These are phyloP conservation scores for Penicillium longicatenatum DNA, from an alignment of 495 filamentous ascomycete genomes.

Conservation along the genomic window DNA sequence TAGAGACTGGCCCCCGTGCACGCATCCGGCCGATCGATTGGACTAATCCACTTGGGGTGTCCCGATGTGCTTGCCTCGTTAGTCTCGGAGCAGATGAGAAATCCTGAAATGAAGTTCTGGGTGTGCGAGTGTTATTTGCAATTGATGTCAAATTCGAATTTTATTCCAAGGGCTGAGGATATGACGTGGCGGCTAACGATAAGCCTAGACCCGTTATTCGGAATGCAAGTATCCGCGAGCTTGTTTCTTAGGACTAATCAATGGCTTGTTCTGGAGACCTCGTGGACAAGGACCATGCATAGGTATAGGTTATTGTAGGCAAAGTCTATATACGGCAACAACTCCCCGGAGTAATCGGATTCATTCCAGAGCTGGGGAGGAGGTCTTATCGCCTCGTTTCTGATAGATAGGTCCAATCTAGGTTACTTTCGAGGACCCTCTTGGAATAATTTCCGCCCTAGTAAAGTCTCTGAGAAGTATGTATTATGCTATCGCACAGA, in stretches of 20 bases:
- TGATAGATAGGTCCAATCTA: neutral
- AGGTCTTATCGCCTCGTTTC: neutral
- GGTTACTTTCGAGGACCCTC: neutral
- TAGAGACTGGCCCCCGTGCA: slow-evolving; percentile 15
- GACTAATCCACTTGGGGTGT: neutral
- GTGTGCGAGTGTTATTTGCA: neutral
- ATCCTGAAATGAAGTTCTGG: neutral
- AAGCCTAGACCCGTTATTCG: neutral
- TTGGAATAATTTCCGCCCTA: neutral
- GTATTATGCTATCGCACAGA: neutral
- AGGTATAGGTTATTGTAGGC: neutral
- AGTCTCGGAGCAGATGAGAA: neutral
- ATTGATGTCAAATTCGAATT: too few species aligned
- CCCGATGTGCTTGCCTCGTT: neutral
- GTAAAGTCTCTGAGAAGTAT: neutral
- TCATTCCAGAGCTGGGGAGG: neutral
- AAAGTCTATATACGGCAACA: neutral
- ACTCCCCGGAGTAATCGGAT: slow-evolving; percentile 3
- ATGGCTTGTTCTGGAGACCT: neutral
- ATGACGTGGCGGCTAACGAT: neutral
- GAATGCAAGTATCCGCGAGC: slow-evolving; percentile 19
- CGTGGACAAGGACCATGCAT: neutral
- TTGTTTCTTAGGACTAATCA: slow-evolving; percentile 8
- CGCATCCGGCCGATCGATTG: slow-evolving; percentile 17
- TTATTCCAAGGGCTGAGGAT: neutral